A percentile compares a stretch with the other conserved stretches of the same genome.
These are phyloP conservation scores for Plasmopara muralis DNA, from an alignment of 352 stramenopile species.

Conservation along the genomic window DNA sequence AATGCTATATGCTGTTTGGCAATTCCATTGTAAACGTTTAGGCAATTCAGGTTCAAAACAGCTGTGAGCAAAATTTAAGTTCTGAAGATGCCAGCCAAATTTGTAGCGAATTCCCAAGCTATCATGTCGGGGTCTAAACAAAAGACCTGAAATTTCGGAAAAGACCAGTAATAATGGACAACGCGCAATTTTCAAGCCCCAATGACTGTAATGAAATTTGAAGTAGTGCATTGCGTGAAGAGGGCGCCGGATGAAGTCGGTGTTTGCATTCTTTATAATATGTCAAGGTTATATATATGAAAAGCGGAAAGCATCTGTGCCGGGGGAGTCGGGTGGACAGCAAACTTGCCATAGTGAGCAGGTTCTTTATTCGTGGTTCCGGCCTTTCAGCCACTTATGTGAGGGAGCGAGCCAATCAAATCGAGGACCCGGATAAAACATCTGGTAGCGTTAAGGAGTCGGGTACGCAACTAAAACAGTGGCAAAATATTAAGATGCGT, in stretches of 20 bases:
- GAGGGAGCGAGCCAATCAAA: neutral
- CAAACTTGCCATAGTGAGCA: neutral
- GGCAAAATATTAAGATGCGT: neutral
- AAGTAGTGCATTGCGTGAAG: neutral
- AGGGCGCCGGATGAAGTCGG: neutral
- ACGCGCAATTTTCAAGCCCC: neutral
- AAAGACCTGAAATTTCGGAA: neutral
- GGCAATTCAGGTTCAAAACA: neutral
- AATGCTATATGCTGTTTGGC: neutral
- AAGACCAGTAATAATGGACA: neutral
- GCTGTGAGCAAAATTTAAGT: constrained; percentile 3
- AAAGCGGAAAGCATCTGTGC: neutral
- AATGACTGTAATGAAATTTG: neutral
- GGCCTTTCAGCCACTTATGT: neutral
- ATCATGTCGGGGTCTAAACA: constrained; percentile 7
- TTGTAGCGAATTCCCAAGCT: constrained; percentile 6
- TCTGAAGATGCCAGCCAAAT: neutral
- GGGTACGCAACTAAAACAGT: neutral
- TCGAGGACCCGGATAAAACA: neutral
- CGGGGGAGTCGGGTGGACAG: neutral
- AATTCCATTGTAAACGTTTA: constrained; percentile 4
- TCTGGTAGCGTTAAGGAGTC: neutral
- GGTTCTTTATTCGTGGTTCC: neutral
- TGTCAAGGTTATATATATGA: neutral
- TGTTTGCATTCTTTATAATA: neutral